Conservation (phyloP, 139 green algal species). For the Desmodesmus armatus region DNA sequence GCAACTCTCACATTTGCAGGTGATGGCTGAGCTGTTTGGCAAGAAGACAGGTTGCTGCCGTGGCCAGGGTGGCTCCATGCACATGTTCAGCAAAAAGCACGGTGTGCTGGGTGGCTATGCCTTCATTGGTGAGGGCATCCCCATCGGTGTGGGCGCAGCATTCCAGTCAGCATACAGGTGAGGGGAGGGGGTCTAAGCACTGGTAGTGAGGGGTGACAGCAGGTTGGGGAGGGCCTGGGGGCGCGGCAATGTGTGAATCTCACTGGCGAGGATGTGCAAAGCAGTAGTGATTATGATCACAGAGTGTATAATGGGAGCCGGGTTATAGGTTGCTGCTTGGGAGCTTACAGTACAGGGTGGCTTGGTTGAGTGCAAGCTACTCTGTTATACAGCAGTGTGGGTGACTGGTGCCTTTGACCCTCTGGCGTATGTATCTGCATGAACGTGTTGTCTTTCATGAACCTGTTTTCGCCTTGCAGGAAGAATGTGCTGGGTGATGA, state of each 20-base stretch:
- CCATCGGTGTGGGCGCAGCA: slow-evolving; percentile 94
- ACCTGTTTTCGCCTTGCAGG: slow-evolving; percentile 53
- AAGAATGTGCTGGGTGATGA: slow-evolving; percentile 86
- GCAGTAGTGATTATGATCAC: no score
- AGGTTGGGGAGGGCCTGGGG: no score
- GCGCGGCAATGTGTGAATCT: no score
- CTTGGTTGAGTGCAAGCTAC: no score
- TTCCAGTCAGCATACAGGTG: slow-evolving; percentile 89
- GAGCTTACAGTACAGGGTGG: no score
- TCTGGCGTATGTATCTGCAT: slow-evolving; percentile 1
- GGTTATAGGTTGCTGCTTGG: no score
- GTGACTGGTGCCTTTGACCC: background rate
- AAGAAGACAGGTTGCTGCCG: slow-evolving; percentile 97
- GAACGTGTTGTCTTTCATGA: background rate
- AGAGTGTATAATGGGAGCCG: no score
- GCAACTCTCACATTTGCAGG: slow-evolving; percentile 48
- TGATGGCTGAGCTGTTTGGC: slow-evolving; percentile 99
- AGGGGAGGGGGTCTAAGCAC: no score
- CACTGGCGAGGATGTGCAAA: no score
- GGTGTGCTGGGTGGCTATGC: slow-evolving; percentile 96
- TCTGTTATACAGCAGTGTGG: no score
- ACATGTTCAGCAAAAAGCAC: slow-evolving; percentile 96
- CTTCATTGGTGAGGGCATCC: slow-evolving; percentile 99
- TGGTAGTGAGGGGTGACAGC: no score
- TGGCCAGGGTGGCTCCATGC: slow-evolving; percentile 97